A percentile compares a stretch with the other conserved stretches of the same genome.
Evolutionary conservation across 2,329 filamentous ascomycete genomes (phyloP).

Genomic region (Trichoderma pleuroti): DNA sequence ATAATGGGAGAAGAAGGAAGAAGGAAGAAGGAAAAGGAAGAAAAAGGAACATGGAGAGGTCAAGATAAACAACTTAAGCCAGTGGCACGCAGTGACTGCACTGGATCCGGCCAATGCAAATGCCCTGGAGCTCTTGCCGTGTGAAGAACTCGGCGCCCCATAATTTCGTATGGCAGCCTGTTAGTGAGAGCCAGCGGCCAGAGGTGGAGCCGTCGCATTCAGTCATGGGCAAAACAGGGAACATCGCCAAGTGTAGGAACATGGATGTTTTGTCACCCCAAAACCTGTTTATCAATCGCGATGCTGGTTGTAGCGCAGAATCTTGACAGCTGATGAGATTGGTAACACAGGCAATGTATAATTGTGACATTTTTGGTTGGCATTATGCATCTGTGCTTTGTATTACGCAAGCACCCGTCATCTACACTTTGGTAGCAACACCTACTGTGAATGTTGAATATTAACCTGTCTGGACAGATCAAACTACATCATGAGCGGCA

Average conservation of each 20-base stretch:
- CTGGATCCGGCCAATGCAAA: neutral
- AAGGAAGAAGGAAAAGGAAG: neutral
- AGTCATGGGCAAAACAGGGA: neutral
- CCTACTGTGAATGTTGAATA: neutral
- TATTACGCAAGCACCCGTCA: neutral
- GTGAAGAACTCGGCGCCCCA: neutral
- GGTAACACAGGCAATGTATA: neutral
- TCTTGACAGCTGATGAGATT: neutral
- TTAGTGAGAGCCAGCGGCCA: constrained; percentile 8
- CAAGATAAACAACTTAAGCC: neutral
- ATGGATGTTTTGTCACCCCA: neutral
- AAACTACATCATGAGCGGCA: neutral
- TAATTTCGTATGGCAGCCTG: neutral
- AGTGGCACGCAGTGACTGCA: neutral
- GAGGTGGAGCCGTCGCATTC: neutral
- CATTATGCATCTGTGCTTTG: neutral
- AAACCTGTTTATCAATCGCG: neutral
- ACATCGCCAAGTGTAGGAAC: neutral
- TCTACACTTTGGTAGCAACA: neutral
- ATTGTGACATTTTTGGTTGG: neutral
- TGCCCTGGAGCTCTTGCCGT: neutral
- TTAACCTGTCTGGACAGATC: neutral
- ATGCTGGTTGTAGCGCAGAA: neutral
- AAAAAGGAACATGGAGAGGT: neutral
- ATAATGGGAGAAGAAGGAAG: no score